These are phyloP conservation scores for Dalbergia oliveri DNA, from an alignment of 306 rosid genomes.

Conservation along the genomic window DNA sequence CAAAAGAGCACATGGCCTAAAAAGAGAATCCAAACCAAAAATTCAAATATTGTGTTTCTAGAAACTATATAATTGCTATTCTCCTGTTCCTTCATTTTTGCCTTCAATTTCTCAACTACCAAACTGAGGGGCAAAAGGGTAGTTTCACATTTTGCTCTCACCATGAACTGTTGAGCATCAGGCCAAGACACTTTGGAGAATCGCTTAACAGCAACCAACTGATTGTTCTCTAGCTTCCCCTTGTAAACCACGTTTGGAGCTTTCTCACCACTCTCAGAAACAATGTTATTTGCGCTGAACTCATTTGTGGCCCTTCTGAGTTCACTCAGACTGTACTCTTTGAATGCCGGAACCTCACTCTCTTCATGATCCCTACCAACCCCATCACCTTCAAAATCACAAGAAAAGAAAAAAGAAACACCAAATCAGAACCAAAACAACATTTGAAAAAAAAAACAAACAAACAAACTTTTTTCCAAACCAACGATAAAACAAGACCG, in stretches of 20 bases:
- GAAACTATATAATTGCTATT: conserved; percentile 15
- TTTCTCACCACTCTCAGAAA: conserved; percentile 85
- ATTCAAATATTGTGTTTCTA: neutral
- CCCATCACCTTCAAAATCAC: conserved; percentile 55
- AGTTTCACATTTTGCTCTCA: conserved; percentile 40
- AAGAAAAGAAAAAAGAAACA: neutral
- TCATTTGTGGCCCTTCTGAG: conserved; percentile 79
- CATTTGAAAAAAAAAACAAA: conserved; percentile 24
- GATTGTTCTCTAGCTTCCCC: conserved; percentile 73
- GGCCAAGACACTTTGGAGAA: conserved; percentile 89
- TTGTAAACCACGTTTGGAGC: conserved; percentile 84
- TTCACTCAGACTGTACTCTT: conserved; percentile 66
- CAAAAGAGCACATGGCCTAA: conserved; percentile 18
- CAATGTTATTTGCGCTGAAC: conserved; percentile 68
- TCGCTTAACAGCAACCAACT: conserved; percentile 76
- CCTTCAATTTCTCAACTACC: conserved; percentile 32
- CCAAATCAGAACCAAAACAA: neutral
- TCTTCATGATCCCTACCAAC: conserved; percentile 57
- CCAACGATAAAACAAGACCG: neutral
- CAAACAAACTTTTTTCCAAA: too few relatives aligned
- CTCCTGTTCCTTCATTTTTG: conserved; percentile 17
- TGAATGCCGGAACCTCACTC: conserved; percentile 62
- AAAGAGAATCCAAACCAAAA: conserved; percentile 31
- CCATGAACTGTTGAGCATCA: conserved; percentile 82
- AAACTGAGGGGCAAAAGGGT: conserved; percentile 4